Base-by-base conservation (phyloP, 1,139 yeast species). In the Geotrichum phurueaensis region DNA sequence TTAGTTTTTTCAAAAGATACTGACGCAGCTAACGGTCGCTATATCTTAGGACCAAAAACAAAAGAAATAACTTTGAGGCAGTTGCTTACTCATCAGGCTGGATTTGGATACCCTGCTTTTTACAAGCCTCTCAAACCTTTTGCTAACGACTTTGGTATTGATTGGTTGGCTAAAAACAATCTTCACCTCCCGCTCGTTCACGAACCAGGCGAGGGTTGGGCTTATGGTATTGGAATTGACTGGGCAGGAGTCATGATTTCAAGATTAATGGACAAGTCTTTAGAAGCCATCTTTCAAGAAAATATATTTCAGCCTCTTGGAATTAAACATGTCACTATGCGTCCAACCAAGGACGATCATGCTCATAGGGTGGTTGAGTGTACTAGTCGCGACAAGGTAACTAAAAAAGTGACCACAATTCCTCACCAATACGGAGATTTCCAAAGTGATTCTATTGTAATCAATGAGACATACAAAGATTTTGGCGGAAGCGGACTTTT, bases 161-260 rank as follows among this genome's bases (percentile, higher is more conserved):
- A 60, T 25, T 56, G 59, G 13, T 22, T 54, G 3, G 64, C 63
- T 9, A 45, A 54, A 12, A 60, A 73, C 61, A 66, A 67, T 54
- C 52, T 29, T 50, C 54, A 43, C 60, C 71, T 70, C 59, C 85
- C 85, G 0, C 73, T 83, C 58, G 62, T 78, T 2, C 76, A 74
- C 60, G 85, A 83, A 65, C 87, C 87, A 0, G 86, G 86, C 1
- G 69, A 81, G 0, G 65, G 70, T 7, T 83, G 82, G 79, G 67
- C 69, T 57, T 83, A 83, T 68, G 86, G 87, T 15, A 75, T 76
- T 57, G 75, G 78, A 57, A 71, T 76, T 43, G 87, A 83, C 65
- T 81, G 85, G 83, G 78, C 80, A 2, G 85, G 86, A 1, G 70
- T 75, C 33, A 73, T 81, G 0, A 70, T 83, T 27, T 76, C 56